Conservation (phyloP, 805 yeast species). For the Kodamaea leandrae region DNA sequence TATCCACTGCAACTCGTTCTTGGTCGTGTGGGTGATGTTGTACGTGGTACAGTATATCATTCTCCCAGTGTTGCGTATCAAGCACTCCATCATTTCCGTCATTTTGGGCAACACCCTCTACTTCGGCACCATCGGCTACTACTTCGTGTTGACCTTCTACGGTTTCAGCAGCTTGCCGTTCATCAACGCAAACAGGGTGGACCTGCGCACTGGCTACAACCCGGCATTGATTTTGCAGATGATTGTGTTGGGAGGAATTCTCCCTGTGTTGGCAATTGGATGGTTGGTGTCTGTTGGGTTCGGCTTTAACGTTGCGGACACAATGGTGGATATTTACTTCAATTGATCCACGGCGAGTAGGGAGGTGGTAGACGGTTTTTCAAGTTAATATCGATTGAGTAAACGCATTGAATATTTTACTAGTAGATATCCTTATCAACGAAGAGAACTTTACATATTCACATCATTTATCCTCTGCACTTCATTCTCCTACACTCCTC, state of each 20-base stretch:
- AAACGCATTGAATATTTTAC: too few relatives aligned
- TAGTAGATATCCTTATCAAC: too few relatives aligned
- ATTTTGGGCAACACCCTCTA: conserved; percentile 78
- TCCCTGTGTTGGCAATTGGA: conserved; percentile 54
- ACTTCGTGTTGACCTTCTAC: conserved; percentile 76
- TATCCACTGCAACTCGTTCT: conserved; percentile 87
- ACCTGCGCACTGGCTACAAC: conserved; percentile 17
- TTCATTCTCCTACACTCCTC: too few relatives aligned
- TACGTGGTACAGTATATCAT: conserved; percentile 73
- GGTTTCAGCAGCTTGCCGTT: conserved; percentile 62
- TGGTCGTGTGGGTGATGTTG: conserved; percentile 72
- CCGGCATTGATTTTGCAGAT: conserved; percentile 46
- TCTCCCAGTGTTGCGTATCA: conserved; percentile 65
- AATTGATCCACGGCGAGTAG: conserved; percentile 24
- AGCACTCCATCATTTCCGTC: conserved; percentile 60
- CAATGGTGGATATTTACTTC: conserved; percentile 52
- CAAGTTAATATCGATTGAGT: too few relatives aligned
- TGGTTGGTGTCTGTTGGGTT: conserved; percentile 60
- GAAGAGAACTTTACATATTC: too few relatives aligned
- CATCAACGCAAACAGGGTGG: conserved; percentile 16
- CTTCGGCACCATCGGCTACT: conserved; percentile 69
- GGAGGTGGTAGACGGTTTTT: too few relatives aligned
- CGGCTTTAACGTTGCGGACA: conserved; percentile 71
- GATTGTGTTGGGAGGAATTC: conserved; percentile 67
- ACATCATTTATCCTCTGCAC: too few relatives aligned